A percentile compares a stretch with the other conserved stretches of the same genome.
phyloP scores from a whole-genome alignment of 83 land plant species.

The Picea abies region DNA sequence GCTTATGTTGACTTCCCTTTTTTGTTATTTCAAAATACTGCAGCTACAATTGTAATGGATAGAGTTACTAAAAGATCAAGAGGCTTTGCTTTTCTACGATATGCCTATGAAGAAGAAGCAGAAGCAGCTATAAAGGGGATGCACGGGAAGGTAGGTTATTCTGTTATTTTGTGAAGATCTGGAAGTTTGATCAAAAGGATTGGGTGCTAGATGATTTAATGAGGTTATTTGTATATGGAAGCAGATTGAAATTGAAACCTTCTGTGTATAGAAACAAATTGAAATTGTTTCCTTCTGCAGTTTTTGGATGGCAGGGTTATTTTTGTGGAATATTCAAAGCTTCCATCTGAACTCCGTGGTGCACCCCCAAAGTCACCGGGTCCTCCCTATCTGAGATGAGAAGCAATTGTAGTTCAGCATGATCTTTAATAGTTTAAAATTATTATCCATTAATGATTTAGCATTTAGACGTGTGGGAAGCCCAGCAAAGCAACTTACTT shows the following conservation, averaged over 20 bases:
- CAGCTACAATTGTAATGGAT: constrained; percentile 71
- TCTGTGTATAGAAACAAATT: no score
- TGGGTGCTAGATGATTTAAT: neutral
- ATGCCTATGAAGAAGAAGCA: constrained; percentile 66
- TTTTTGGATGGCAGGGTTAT: constrained; percentile 20
- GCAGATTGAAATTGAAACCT: neutral
- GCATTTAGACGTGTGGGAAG: no score
- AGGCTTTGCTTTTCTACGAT: constrained; percentile 70
- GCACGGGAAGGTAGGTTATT: constrained; percentile 61
- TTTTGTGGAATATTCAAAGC: constrained; percentile 11
- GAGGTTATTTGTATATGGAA: neutral
- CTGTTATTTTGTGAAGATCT: neutral
- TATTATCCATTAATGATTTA: no score
- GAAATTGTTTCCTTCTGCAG: neutral
- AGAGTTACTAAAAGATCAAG: constrained; percentile 73
- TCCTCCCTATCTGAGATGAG: no score
- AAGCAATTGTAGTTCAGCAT: no score
- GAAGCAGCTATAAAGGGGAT: constrained; percentile 65
- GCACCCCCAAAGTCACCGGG: no score
- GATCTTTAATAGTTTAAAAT: no score
- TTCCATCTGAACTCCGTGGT: no score
- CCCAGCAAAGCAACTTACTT: no score
- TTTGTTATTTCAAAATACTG: neutral
- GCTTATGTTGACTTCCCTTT: neutral
- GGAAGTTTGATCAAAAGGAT: neutral